A percentile compares a stretch with the other conserved stretches of the same genome.
These are phyloP conservation scores for Mucor racemosus DNA, from an alignment of 371 early-diverging fungal genomes.

Conservation along the genomic window DNA sequence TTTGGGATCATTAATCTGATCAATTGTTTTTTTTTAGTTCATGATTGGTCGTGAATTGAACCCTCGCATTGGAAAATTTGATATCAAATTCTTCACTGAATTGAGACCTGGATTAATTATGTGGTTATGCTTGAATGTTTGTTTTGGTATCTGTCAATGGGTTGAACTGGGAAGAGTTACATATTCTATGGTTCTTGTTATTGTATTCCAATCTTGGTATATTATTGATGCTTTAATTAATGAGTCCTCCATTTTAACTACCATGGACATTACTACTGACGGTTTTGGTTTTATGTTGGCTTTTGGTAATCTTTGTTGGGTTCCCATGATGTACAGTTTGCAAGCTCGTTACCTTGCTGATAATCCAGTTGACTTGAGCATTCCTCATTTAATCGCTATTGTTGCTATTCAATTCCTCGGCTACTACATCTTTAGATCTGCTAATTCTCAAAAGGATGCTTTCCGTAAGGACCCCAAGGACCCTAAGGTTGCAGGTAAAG, in stretches of 20 bases:
- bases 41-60: slow-evolving; percentile 87
- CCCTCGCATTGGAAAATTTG: slow-evolving; percentile 84
- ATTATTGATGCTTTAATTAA: slow-evolving; percentile 84
- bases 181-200: slow-evolving; percentile 78
- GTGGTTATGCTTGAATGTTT: slow-evolving; percentile 78
- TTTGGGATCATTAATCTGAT: not conserved
- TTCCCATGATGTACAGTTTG: slow-evolving; percentile 87
- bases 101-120: slow-evolving; percentile 89
- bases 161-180: slow-evolving; percentile 67
- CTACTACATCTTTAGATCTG: slow-evolving; percentile 83
- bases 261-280: slow-evolving; percentile 94
- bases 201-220: slow-evolving; percentile 82
- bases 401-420: slow-evolving; percentile 67
- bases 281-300: slow-evolving; percentile 95
- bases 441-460: slow-evolving; percentile 87
- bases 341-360: slow-evolving; percentile 88
- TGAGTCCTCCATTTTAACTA: slow-evolving; percentile 85
- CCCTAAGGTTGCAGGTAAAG: slow-evolving; percentile 61
- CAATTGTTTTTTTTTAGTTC: slow-evolving; percentile 45
- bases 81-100: slow-evolving; percentile 93
- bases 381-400: slow-evolving; percentile 45
- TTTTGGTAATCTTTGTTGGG: slow-evolving; percentile 89
- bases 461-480: slow-evolving; percentile 81
- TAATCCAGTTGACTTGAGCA: slow-evolving; percentile 62
- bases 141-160: slow-evolving; percentile 82